phyloP scores from a whole-genome alignment of 2,329 filamentous ascomycete species.

The Penicillium palitans region DNA sequence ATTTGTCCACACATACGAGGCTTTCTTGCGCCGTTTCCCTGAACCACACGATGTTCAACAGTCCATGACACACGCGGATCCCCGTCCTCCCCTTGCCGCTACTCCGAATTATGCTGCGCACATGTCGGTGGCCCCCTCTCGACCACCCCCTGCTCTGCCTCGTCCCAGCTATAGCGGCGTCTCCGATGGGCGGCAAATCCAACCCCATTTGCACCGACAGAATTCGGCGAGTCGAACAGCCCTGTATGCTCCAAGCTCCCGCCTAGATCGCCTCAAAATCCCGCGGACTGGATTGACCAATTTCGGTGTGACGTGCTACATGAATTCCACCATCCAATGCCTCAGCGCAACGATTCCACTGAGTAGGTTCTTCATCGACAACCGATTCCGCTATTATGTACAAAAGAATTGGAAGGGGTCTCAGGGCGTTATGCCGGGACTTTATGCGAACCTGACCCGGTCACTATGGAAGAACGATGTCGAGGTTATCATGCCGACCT shows the following conservation, averaged over 20 bases:
- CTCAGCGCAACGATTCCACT: conserved; percentile 69
- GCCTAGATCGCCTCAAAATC: conserved; percentile 51
- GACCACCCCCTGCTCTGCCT: conserved; percentile 68
- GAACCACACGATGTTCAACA: conserved; percentile 63
- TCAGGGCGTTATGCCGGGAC: conserved; percentile 62
- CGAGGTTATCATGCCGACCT: conserved; percentile 57
- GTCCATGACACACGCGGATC: conserved; percentile 53
- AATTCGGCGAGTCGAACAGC: conserved; percentile 48
- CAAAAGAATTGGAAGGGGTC: conserved; percentile 66
- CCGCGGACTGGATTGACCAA: conserved; percentile 76
- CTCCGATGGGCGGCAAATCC: conserved; percentile 58
- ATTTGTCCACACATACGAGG: conserved; percentile 72
- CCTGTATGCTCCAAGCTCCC: conserved; percentile 43
- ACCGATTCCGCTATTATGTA: conserved; percentile 60
- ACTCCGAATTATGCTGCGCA: conserved; percentile 37
- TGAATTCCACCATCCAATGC: conserved; percentile 86
- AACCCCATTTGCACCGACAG: conserved; percentile 46
- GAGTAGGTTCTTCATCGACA: conserved; percentile 65
- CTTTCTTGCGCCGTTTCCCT: conserved; percentile 80
- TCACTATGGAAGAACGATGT: conserved; percentile 63
- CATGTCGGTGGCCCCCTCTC: conserved; percentile 61
- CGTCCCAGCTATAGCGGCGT: conserved; percentile 80
- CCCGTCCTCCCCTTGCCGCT: conserved; percentile 32
- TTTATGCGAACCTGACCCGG: conserved; percentile 62
- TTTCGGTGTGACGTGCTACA: conserved; percentile 82